Evolutionary conservation across 106 monocot species (phyloP), one percentile per base, ranked within the genome.

Genomic region (Phalaenopsis equestris): DNA sequence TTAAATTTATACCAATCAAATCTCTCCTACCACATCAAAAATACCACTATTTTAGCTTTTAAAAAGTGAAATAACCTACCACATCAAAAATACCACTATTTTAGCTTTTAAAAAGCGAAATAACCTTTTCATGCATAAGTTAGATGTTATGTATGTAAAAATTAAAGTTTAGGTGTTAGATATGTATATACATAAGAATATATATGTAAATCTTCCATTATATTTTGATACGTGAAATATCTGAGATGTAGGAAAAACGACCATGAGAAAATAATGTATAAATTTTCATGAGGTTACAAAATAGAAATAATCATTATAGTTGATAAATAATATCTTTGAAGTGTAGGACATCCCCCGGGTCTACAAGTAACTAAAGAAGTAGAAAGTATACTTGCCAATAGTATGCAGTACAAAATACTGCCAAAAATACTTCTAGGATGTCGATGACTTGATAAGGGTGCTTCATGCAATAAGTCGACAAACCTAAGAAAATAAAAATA

Each of bases 381-480:
- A 82, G 3, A 82, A 77, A 9, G 56, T 82, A 61, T 79, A 88
- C 96, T 86, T 92, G 87, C 95, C 92, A 99, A 81, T 77, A 99
- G 42, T 64, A 99, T 47, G 82, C 99, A 99, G 56, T 93, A 99
- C 24, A 99, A 67, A 41, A 93, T 75, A 64, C 93, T 89, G 58
- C 95, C 92, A 67, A 95, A 73, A 72, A 99, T 72, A 78, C 89
- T 89, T 81, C 83, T 87, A 56, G 39, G 88, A 79, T 99, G 92
- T 36, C 95, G 86, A 48, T 88, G 83, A 42, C 87, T 87, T 17
- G 93, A 88, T 49, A 96, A 75, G 39, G 99, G 91, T 65, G 94
- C 99, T 80, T 99, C 99, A 16, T 91, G 87, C 46, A 90, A 38
- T 81, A 93, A 67, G 78, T 99, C 99, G 75, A 93, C 76, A 79